A percentile compares a stretch with the other conserved stretches of the same genome.
Conservation (phyloP, 2,329 filamentous ascomycete genomes). For the Pseudodiploospora longispora region DNA sequence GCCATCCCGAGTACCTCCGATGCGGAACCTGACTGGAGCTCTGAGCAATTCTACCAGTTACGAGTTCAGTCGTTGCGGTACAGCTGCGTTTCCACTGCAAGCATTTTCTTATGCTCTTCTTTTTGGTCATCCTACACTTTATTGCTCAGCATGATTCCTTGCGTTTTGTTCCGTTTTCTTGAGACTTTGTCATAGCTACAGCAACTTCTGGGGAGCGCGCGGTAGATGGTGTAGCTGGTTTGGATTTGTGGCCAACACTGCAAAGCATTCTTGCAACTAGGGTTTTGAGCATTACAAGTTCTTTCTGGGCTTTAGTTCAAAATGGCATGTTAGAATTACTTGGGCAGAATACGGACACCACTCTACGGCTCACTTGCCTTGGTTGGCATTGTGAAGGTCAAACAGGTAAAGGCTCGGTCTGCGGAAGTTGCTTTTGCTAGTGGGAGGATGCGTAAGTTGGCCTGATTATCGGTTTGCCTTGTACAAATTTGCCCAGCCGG, state of each 20-base stretch:
- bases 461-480: too few relatives aligned
- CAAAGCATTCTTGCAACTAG: too few relatives aligned
- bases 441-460: too few relatives aligned
- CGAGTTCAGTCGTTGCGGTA: constrained; percentile 29
- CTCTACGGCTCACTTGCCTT: too few relatives aligned
- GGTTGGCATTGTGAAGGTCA: too few relatives aligned
- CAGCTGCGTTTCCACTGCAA: constrained; percentile 23
- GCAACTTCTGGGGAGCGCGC: constrained; percentile 30
- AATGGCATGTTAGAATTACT: background rate
- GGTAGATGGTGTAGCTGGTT: constrained; percentile 2
- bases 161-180: constrained; percentile 15
- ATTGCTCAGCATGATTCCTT: constrained; percentile 8
- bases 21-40: constrained; percentile 4
- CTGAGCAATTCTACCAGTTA: background rate
- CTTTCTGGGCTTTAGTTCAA: background rate
- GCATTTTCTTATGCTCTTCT: constrained; percentile 20
- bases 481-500: too few relatives aligned
- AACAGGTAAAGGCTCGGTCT: too few relatives aligned
- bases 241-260: background rate
- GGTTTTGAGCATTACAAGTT: background rate
- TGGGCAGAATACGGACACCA: too few relatives aligned
- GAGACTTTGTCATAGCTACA: constrained; percentile 17
- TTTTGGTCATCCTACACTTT: constrained; percentile 17
- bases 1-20: constrained; percentile 7
- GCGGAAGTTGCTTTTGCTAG: too few relatives aligned